Evolutionary conservation across 2,329 filamentous ascomycete species (phyloP).

Genomic region (Phaeosphaeria sp.): DNA sequence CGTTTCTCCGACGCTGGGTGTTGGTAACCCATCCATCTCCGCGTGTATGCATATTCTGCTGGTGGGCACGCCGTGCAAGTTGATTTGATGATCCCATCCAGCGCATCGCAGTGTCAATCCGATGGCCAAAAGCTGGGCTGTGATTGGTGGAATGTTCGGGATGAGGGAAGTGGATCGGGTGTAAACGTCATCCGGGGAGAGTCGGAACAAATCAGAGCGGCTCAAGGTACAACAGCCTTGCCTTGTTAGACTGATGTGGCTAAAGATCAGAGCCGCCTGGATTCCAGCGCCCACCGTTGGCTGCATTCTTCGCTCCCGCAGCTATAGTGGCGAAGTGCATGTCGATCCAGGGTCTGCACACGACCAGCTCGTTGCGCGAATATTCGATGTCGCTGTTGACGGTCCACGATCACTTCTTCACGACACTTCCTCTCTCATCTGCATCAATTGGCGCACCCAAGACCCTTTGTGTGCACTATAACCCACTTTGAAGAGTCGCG

Average conservation of each 20-base stretch:
- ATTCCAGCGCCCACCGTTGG: constrained; percentile 15
- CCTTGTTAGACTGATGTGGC: constrained; percentile 1
- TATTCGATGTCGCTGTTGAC: not conserved
- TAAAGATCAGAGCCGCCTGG: constrained; percentile 6
- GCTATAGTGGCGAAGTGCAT: constrained; percentile 13
- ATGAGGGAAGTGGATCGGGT: not conserved
- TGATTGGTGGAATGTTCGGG: constrained; percentile 4
- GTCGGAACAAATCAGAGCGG: constrained; percentile 15
- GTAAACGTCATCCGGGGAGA: constrained; percentile 29
- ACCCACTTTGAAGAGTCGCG: not conserved
- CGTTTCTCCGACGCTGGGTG: too few relatives aligned
- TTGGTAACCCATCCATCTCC: too few relatives aligned
- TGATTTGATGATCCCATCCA: too few relatives aligned
- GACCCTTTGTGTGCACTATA: not conserved
- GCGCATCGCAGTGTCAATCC: not conserved
- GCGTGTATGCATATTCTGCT: too few relatives aligned
- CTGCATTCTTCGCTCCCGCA: not conserved
- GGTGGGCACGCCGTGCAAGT: too few relatives aligned
- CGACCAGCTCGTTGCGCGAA: constrained; percentile 1
- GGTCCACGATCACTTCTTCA: constrained; percentile 2
- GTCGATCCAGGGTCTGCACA: constrained; percentile 8
- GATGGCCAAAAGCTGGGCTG: not conserved
- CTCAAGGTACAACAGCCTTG: constrained; percentile 14
- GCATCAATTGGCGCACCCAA: not conserved
- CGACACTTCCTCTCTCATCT: constrained; percentile 1